phyloP scores from a whole-genome alignment of 352 stramenopile genomes.

The Phytophthora melonis region DNA sequence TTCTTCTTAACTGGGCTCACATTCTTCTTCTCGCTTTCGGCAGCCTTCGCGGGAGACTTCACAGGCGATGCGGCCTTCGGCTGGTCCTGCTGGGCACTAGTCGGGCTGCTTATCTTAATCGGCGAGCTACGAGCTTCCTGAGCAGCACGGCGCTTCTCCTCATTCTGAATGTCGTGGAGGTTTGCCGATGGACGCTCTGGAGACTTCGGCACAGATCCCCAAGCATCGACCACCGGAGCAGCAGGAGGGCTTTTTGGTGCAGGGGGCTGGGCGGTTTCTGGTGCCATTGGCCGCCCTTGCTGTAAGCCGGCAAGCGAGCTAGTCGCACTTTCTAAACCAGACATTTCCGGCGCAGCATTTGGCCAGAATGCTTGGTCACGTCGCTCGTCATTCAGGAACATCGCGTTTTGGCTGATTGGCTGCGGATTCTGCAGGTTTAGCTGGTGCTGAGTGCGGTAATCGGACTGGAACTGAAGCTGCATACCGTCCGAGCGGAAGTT shows the following conservation, averaged over 20 bases:
- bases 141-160: constrained; percentile 51
- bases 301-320: constrained; percentile 13
- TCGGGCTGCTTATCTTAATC: constrained; percentile 5
- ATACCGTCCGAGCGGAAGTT: constrained; percentile 47
- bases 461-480: constrained; percentile 60
- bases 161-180: constrained; percentile 53
- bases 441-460: constrained; percentile 60
- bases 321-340: constrained; percentile 24
- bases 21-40: constrained; percentile 41
- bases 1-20: constrained; percentile 40
- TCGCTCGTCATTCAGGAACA: constrained; percentile 44
- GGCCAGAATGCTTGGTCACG: constrained; percentile 47
- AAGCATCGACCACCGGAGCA: constrained; percentile 35
- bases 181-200: constrained; percentile 35
- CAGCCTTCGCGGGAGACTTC: constrained; percentile 25
- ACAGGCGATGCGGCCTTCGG: constrained; percentile 19
- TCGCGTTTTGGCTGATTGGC: constrained; percentile 31
- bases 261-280: constrained; percentile 20
- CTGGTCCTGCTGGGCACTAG: constrained; percentile 16
- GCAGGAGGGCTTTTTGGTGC: constrained; percentile 25
- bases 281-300: constrained; percentile 17
- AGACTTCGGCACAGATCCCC: constrained; percentile 38
- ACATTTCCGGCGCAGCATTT: constrained; percentile 25
- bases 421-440: constrained; percentile 32
- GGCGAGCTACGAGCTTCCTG: constrained; percentile 19